These are phyloP conservation scores for Exophiala xenobiotica DNA, from an alignment of 2,329 filamentous ascomycete genomes.

Conservation along the genomic window DNA sequence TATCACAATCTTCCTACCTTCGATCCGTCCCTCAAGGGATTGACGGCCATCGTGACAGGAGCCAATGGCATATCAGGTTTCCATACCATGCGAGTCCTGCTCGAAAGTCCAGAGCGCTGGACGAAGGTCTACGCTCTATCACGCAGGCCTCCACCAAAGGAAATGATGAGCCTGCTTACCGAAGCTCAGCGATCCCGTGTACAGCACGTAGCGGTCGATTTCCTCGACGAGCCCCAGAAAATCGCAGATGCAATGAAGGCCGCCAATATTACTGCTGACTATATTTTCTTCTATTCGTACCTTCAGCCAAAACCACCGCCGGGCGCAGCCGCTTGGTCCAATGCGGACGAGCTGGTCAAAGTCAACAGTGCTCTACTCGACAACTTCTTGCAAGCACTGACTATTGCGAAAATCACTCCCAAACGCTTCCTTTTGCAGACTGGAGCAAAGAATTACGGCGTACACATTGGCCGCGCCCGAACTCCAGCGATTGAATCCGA, in stretches of 20 bases:
- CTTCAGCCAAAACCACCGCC: conserved; percentile 51
- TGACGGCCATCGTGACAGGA: conserved; percentile 55
- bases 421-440: conserved; percentile 52
- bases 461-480: conserved; percentile 48
- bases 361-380: conserved; percentile 48
- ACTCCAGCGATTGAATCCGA: conserved; percentile 50
- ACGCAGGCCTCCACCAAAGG: conserved; percentile 43
- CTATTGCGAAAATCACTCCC: conserved; percentile 44
- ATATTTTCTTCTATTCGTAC: conserved; percentile 58
- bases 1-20: conserved; percentile 52
- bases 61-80: conserved; percentile 56
- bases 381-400: conserved; percentile 51
- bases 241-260: conserved; percentile 31
- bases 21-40: conserved; percentile 41
- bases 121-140: conserved; percentile 53
- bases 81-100: conserved; percentile 51
- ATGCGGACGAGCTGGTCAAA: conserved; percentile 51
- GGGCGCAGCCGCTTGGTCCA: conserved; percentile 48
- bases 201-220: conserved; percentile 44
- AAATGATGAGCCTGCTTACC: conserved; percentile 35
- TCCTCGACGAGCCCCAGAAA: conserved; percentile 34
- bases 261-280: conserved; percentile 34
- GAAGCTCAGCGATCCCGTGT: conserved; percentile 40
- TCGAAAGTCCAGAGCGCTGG: conserved; percentile 48
- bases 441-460: conserved; percentile 54